phyloP scores from a whole-genome alignment of 495 filamentous ascomycete genomes.

The Rhypophila decipiens region DNA sequence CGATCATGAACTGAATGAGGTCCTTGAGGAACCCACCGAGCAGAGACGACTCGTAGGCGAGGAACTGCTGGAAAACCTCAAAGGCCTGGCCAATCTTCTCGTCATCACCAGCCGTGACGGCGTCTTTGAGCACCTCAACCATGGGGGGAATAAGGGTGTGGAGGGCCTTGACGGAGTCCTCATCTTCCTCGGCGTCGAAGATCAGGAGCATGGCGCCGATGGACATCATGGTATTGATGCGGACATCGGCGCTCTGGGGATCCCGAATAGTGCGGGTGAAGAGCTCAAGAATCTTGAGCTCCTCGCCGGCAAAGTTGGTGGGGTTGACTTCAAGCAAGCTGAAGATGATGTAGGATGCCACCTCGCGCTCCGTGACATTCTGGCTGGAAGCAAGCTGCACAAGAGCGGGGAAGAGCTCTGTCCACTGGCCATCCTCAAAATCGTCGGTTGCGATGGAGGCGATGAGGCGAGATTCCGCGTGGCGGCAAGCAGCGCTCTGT shows the following conservation, averaged over 20 bases:
- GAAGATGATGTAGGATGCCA: conserved; percentile 87
- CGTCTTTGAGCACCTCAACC: conserved; percentile 81
- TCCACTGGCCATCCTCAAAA: conserved; percentile 81
- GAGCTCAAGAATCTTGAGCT: conserved; percentile 69
- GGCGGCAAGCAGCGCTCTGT: conserved; percentile 64
- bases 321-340: conserved; percentile 82
- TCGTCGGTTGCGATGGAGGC: conserved; percentile 81
- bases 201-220: conserved; percentile 82
- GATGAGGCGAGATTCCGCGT: conserved; percentile 82
- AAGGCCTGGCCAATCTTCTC: conserved; percentile 83
- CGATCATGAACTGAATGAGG: conserved; percentile 88
- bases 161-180: conserved; percentile 61
- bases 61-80: conserved; percentile 93
- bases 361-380: conserved; percentile 74
- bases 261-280: conserved; percentile 86
- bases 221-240: conserved; percentile 92
- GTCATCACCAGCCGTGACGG: conserved; percentile 71
- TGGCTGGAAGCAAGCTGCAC: conserved; percentile 63
- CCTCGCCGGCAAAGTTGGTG: conserved; percentile 68
- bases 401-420: conserved; percentile 68
- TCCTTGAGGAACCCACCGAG: conserved; percentile 82
- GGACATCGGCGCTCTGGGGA: conserved; percentile 82
- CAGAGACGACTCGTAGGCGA: conserved; percentile 82
- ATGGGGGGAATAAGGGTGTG: conserved; percentile 76
- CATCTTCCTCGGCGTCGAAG: conserved; percentile 78